Evolutionary conservation across 1,284 basidiomycete genomes (phyloP).

Genomic region (Kalmanozyma brasiliensis): DNA sequence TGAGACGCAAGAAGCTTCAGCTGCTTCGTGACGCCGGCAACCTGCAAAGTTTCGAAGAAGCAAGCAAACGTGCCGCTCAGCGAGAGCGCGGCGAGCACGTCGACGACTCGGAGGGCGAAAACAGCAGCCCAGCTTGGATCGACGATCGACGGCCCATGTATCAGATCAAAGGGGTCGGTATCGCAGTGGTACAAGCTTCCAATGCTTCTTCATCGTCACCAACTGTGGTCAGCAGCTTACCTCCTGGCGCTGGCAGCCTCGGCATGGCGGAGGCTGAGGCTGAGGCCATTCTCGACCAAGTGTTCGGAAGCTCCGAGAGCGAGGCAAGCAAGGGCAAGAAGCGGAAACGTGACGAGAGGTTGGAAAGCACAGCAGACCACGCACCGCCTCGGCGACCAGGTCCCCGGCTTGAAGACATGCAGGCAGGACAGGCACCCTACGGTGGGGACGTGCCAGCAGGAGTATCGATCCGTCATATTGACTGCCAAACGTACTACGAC

Average conservation of each 20-base stretch:
- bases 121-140: background rate
- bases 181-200: background rate
- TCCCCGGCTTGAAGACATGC: slow-evolving; percentile 11
- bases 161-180: slow-evolving; percentile 1
- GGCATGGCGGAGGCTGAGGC: background rate
- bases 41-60: slow-evolving; percentile 1
- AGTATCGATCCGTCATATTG: slow-evolving; percentile 17
- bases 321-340: slow-evolving; percentile 1
- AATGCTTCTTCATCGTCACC: background rate
- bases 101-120: background rate
- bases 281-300: background rate
- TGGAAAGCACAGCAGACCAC: background rate
- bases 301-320: background rate
- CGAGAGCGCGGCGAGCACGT: background rate
- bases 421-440: slow-evolving; percentile 4
- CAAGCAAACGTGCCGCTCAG: slow-evolving; percentile 1
- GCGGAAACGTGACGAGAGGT: slow-evolving; percentile 9
- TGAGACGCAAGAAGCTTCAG: slow-evolving; percentile 26
- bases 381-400: background rate
- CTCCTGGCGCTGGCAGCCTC: slow-evolving; percentile 17
- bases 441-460: slow-evolving; percentile 11
- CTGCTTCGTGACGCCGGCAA: slow-evolving; percentile 12
- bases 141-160: slow-evolving; percentile 7
- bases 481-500: slow-evolving; percentile 34
- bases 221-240: background rate